Conservation (phyloP, 108 stramenopile genomes). For the Skeletonema marinoi region DNA sequence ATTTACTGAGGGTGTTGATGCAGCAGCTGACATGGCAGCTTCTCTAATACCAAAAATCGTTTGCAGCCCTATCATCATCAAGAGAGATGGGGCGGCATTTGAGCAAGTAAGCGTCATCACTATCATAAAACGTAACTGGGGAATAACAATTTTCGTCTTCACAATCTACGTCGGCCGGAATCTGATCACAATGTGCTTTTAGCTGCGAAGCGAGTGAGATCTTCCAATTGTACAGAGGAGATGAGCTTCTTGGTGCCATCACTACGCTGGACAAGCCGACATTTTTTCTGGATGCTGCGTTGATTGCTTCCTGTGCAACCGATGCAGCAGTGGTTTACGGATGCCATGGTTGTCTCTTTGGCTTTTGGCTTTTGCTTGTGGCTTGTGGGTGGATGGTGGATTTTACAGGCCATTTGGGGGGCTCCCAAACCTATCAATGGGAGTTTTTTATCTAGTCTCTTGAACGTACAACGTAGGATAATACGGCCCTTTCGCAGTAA, state of each 20-base stretch:
- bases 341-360: too few species aligned
- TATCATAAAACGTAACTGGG: conserved; percentile 22
- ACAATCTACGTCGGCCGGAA: neutral
- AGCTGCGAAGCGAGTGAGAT: neutral
- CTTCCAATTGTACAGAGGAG: neutral
- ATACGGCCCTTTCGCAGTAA: too few species aligned
- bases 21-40: neutral
- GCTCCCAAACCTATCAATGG: too few species aligned
- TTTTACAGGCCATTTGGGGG: too few species aligned
- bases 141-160: conserved; percentile 3
- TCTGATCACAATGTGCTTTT: neutral
- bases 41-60: conserved; percentile 28
- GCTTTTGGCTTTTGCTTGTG: too few species aligned
- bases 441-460: too few species aligned
- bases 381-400: too few species aligned
- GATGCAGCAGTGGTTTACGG: neutral
- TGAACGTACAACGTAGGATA: too few species aligned
- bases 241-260: neutral
- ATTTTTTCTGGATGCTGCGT: neutral
- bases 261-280: neutral
- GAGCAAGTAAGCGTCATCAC: conserved; percentile 41
- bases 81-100: conserved; percentile 20
- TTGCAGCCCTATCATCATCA: neutral
- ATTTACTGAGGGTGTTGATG: conserved; percentile 1
- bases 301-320: neutral